phyloP scores from a whole-genome alignment of 2,329 filamentous ascomycete species.

The Aspergillus texensis region DNA sequence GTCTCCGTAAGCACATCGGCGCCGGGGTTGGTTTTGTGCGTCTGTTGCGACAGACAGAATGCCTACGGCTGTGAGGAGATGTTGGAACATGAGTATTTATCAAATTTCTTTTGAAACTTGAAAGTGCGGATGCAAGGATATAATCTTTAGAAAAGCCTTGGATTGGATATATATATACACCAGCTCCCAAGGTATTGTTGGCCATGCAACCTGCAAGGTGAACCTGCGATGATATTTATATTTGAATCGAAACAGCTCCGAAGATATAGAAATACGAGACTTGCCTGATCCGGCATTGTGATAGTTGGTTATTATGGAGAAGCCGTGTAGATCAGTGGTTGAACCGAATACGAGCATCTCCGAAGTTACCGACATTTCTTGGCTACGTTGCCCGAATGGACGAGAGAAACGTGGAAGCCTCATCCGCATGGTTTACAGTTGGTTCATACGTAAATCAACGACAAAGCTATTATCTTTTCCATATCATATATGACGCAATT shows the following conservation, averaged over 20 bases:
- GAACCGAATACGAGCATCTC: not conserved
- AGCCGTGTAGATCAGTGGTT: not conserved
- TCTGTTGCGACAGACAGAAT: not conserved
- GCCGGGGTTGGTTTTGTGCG: not conserved
- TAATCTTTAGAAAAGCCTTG: too few species aligned
- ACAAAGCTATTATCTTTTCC: not conserved
- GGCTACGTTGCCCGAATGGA: not conserved
- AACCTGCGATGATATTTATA: not conserved
- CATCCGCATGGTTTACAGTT: not conserved
- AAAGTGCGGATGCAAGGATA: too few species aligned
- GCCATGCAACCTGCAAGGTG: too few species aligned
- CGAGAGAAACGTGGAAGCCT: not conserved
- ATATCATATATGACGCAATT: not conserved
- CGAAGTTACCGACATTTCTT: not conserved
- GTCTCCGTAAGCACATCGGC: slow-evolving; percentile 1
- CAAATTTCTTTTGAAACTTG: too few species aligned
- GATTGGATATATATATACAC: not conserved
- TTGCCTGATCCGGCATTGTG: not conserved
- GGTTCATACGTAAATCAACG: not conserved
- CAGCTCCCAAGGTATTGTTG: too few species aligned
- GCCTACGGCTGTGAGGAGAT: not conserved
- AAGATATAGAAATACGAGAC: not conserved
- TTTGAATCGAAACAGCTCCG: not conserved
- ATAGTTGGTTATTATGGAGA: not conserved
- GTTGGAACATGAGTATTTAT: not conserved